Evolutionary conservation across 23 red algal genomes (phyloP).

Genomic region (Gracilaria domingensis): DNA sequence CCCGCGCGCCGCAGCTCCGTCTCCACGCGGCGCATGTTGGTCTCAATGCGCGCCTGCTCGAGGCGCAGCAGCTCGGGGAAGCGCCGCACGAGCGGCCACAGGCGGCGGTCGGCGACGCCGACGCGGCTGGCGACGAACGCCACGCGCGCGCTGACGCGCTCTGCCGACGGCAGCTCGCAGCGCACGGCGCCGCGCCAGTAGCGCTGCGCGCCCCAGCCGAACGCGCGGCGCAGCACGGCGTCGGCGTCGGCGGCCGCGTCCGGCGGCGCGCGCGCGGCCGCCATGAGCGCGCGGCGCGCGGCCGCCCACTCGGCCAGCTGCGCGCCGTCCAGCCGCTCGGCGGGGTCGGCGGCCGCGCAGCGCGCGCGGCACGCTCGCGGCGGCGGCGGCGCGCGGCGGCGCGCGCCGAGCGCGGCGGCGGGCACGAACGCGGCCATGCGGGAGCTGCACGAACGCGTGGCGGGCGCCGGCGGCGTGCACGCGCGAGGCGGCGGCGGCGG

Average conservation of each 20-base stretch:
- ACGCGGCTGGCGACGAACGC: neutral
- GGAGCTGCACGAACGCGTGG: too few relatives aligned
- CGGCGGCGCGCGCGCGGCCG: neutral
- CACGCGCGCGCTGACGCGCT: neutral
- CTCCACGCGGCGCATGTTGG: neutral
- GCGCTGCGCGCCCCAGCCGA: constrained; percentile 45
- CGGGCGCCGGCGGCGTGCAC: too few relatives aligned
- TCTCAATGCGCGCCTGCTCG: neutral
- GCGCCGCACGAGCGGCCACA: neutral
- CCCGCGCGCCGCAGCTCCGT: neutral
- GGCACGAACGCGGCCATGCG: neutral
- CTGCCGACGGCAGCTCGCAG: constrained; percentile 6
- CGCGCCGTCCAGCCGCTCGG: neutral
- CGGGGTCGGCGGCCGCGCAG: neutral
- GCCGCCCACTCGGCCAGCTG: neutral
- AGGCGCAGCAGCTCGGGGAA: constrained; percentile 53
- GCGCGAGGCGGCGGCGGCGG: neutral
- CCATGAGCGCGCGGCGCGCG: neutral
- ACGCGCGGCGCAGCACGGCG: constrained; percentile 12
- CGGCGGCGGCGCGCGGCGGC: neutral
- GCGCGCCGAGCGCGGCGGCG: neutral
- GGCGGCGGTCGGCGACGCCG: neutral
- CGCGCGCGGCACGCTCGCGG: neutral
- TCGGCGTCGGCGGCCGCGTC: constrained; percentile 17
- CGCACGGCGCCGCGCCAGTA: constrained; percentile 38